phyloP scores from a whole-genome alignment of 2,329 filamentous ascomycete genomes.

The Penicillium sp. region DNA sequence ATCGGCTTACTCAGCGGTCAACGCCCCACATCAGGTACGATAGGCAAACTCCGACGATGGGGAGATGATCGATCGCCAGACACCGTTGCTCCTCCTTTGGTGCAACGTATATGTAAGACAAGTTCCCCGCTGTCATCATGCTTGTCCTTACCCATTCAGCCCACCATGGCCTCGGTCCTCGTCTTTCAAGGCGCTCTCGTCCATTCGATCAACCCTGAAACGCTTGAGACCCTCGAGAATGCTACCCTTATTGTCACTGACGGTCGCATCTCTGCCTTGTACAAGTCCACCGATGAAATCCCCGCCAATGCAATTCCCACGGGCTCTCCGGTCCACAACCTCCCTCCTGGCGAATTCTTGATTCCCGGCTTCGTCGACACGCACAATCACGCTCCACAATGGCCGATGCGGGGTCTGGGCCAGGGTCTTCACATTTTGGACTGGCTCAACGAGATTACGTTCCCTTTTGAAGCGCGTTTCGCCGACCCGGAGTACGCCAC shows the following conservation, averaged over 20 bases:
- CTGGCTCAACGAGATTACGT: constrained; percentile 69
- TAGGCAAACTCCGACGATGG: not conserved
- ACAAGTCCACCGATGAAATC: constrained; percentile 27
- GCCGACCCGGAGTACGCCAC: constrained; percentile 58
- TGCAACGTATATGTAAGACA: not conserved
- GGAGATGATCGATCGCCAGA: too few species aligned
- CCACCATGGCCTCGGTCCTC: not conserved
- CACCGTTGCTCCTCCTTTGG: not conserved
- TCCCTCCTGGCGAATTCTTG: constrained; percentile 37
- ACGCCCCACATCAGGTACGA: not conserved
- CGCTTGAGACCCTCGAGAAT: constrained; percentile 38
- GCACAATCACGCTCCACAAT: constrained; percentile 70
- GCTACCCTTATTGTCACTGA: constrained; percentile 37
- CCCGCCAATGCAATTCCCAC: constrained; percentile 32
- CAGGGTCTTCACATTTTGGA: constrained; percentile 54
- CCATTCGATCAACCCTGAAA: constrained; percentile 31
- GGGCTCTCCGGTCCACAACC: constrained; percentile 33
- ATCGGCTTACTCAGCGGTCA: not conserved
- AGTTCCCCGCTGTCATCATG: not conserved
- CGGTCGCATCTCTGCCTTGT: constrained; percentile 37
- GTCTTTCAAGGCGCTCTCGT: constrained; percentile 42
- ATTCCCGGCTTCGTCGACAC: constrained; percentile 60
- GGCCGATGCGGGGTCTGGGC: constrained; percentile 52
- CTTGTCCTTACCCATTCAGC: not conserved
- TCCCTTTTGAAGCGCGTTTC: constrained; percentile 68